Percentiles rank a stretch among this genome's conserved stretches.
phyloP scores from a whole-genome alignment of 2,329 filamentous ascomycete species.

The Paraphaeosphaeria sporulosa region DNA sequence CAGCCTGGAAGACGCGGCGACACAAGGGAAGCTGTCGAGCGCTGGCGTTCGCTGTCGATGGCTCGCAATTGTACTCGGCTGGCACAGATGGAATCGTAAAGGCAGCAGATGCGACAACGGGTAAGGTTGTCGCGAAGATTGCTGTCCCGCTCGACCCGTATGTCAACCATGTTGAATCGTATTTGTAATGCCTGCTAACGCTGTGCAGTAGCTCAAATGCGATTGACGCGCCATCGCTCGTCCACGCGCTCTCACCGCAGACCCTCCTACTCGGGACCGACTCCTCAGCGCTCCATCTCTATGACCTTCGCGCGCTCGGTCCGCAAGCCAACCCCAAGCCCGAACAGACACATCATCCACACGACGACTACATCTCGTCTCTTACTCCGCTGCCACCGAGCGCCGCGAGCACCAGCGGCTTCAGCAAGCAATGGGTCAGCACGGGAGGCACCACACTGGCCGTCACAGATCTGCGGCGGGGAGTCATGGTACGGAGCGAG shows the following conservation, averaged over 20 bases:
- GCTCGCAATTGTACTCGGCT: conserved; percentile 68
- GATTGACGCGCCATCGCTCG: conserved; percentile 77
- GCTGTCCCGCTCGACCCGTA: conserved; percentile 67
- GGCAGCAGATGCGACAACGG: conserved; percentile 64
- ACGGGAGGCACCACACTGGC: conserved; percentile 91
- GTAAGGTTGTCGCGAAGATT: conserved; percentile 81
- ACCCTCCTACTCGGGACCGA: conserved; percentile 90
- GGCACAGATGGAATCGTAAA: conserved; percentile 72
- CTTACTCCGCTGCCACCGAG: conserved; percentile 83
- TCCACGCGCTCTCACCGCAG: conserved; percentile 86
- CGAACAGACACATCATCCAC: conserved; percentile 81
- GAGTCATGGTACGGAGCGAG: conserved; percentile 86
- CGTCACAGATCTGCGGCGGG: conserved; percentile 85
- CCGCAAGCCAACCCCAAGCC: conserved; percentile 62
- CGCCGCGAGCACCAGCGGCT: conserved; percentile 82
- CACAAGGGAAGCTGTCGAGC: conserved; percentile 94
- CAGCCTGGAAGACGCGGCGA: conserved; percentile 82
- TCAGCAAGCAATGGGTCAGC: conserved; percentile 92
- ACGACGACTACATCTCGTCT: conserved; percentile 92
- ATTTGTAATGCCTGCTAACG: conserved; percentile 20
- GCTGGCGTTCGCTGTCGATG: conserved; percentile 80
- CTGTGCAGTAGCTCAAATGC: conserved; percentile 51
- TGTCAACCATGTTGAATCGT: conserved; percentile 9
- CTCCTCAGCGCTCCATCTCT: conserved; percentile 85
- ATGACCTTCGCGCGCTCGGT: conserved; percentile 74